A percentile compares a stretch with the other conserved stretches of the same genome.
Conservation (phyloP, 495 filamentous ascomycete species). For the Aspergillus heteromorphus region DNA sequence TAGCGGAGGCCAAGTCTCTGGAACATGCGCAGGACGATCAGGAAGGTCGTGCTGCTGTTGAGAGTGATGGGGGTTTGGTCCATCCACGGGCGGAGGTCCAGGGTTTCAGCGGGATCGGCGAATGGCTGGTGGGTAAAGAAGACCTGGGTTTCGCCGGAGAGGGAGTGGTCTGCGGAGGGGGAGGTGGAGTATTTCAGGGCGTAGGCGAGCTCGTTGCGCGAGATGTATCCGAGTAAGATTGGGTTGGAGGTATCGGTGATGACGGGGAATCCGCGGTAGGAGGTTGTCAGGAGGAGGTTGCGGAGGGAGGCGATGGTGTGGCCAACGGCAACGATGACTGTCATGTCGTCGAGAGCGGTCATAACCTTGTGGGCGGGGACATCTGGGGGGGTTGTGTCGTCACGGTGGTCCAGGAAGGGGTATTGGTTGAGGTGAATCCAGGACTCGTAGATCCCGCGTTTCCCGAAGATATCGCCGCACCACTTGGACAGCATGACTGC, state of each 20-base stretch:
- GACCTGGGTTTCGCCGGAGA: conserved; percentile 68
- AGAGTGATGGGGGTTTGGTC: conserved; percentile 95
- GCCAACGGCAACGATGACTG: conserved; percentile 75
- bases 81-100: conserved; percentile 95
- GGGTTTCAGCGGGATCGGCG: conserved; percentile 67
- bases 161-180: conserved; percentile 43
- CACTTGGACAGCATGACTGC: conserved; percentile 99
- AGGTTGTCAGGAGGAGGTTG: conserved; percentile 62
- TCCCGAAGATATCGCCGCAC: conserved; percentile 95
- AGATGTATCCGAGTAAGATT: conserved; percentile 84
- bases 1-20: conserved; percentile 89
- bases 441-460: conserved; percentile 91
- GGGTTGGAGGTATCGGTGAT: conserved; percentile 65
- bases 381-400: conserved; percentile 76
- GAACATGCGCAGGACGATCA: conserved; percentile 84
- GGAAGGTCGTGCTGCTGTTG: conserved; percentile 63
- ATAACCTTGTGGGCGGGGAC: conserved; percentile 80
- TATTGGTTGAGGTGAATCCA: conserved; percentile 98
- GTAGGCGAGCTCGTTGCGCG: conserved; percentile 81
- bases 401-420: conserved; percentile 90
- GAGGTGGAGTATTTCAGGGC: conserved; percentile 55
- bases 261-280: conserved; percentile 89
- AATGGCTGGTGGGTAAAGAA: conserved; percentile 80
- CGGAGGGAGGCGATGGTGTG: conserved; percentile 77
- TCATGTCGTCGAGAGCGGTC: conserved; percentile 86